Evolutionary conservation across 106 monocot genomes (phyloP).

Genomic region (Cymbidium sinense): DNA sequence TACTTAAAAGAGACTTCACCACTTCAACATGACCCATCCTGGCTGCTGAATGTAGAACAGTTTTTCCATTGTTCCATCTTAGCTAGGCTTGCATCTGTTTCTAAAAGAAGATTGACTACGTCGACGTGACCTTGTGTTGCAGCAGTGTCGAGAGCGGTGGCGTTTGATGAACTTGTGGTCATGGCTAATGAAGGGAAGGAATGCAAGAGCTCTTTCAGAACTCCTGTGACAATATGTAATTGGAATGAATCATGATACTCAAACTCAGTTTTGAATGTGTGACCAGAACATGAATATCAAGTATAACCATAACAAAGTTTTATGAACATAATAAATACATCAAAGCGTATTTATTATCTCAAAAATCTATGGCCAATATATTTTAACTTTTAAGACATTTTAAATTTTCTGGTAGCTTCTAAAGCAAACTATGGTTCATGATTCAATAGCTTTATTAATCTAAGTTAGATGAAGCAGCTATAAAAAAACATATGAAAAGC

Average conservation of each 20-base stretch:
- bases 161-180: slow-evolving; percentile 66
- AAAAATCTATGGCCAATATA: background rate
- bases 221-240: slow-evolving; percentile 31
- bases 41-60: slow-evolving; percentile 74
- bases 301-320: background rate
- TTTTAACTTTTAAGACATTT: background rate
- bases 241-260: background rate
- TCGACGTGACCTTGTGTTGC: slow-evolving; percentile 75
- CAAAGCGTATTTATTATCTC: background rate
- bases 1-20: slow-evolving; percentile 49
- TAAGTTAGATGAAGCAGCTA: background rate
- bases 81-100: slow-evolving; percentile 57
- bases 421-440: background rate
- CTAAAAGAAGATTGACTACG: slow-evolving; percentile 80
- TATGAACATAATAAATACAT: background rate
- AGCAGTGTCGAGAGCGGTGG: slow-evolving; percentile 80
- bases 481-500: background rate
- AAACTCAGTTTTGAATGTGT: background rate
- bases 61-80: slow-evolving; percentile 88
- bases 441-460: background rate
- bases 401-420: background rate
- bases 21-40: slow-evolving; percentile 80
- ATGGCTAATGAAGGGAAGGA: slow-evolving; percentile 58
- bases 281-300: background rate
- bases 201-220: slow-evolving; percentile 50